A percentile compares a stretch with the other conserved stretches of the same genome.
Evolutionary conservation across 1,139 yeast species (phyloP).

Genomic region (Geotrichum australiense): DNA sequence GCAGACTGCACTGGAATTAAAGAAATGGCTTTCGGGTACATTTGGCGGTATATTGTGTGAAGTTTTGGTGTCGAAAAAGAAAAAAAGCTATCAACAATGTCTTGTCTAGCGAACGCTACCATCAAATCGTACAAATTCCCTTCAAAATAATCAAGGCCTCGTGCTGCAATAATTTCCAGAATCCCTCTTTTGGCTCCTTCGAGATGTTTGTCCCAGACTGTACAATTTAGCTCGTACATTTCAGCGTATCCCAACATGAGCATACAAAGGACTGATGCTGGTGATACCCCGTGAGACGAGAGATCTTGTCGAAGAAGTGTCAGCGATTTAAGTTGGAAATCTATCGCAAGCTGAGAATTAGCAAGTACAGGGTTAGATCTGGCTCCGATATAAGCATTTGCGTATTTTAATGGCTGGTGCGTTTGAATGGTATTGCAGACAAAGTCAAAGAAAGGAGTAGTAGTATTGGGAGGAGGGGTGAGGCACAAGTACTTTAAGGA

Average conservation of each 20-base stretch:
- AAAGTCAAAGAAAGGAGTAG: too few relatives aligned
- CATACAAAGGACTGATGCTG: conserved; percentile 15
- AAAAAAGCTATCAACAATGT: conserved; percentile 6
- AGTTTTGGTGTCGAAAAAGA: conserved; percentile 7
- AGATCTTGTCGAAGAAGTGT: conserved; percentile 14
- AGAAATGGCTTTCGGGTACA: not conserved
- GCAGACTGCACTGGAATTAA: too few relatives aligned
- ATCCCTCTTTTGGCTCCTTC: conserved; percentile 16
- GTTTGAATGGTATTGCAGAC: too few relatives aligned
- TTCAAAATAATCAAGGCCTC: conserved; percentile 6
- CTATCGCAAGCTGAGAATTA: conserved; percentile 11
- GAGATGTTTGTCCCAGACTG: conserved; percentile 12
- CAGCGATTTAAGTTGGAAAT: conserved; percentile 13
- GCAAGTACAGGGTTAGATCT: too few relatives aligned
- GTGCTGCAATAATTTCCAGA: conserved; percentile 7
- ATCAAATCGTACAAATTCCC: conserved; percentile 6
- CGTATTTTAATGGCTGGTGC: too few relatives aligned
- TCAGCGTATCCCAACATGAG: conserved; percentile 13
- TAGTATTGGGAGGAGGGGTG: too few relatives aligned
- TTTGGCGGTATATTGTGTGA: conserved; percentile 1
- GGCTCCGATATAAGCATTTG: too few relatives aligned
- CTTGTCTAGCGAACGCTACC: conserved; percentile 15
- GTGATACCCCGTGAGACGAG: conserved; percentile 11
- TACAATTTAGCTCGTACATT: conserved; percentile 10
- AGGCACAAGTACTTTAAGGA: too few relatives aligned